These are phyloP conservation scores for Leccinum rimulosum DNA, from an alignment of 768 basidiomycete genomes.

Conservation along the genomic window DNA sequence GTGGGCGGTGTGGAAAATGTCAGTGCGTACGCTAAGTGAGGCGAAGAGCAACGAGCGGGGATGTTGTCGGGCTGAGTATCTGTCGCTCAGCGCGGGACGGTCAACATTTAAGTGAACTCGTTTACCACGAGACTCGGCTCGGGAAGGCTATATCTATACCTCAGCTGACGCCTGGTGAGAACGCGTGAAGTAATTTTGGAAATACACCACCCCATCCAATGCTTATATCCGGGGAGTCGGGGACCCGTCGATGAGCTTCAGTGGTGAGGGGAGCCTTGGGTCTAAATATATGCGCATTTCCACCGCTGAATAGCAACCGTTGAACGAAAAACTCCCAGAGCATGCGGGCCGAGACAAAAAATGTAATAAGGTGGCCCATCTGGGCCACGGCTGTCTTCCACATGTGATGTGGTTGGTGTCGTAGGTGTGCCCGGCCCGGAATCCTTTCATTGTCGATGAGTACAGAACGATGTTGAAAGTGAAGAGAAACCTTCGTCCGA, in stretches of 20 bases:
- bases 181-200: not conserved
- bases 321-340: constrained; percentile 54
- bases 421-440: too few species aligned
- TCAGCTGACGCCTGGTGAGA: not conserved
- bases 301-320: constrained; percentile 69
- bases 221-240: constrained; percentile 47
- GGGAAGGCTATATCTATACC: not conserved
- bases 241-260: constrained; percentile 32
- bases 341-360: too few species aligned
- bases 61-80: not conserved
- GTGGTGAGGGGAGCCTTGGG: constrained; percentile 31
- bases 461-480: too few species aligned
- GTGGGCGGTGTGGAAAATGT: not conserved
- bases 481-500: too few species aligned
- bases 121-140: not conserved
- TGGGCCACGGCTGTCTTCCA: too few species aligned
- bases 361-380: too few species aligned
- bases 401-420: too few species aligned
- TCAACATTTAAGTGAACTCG: not conserved
- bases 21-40: not conserved
- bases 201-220: constrained; percentile 59
- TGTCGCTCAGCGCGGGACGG: not conserved
- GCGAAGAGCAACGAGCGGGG: not conserved
- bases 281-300: constrained; percentile 50
- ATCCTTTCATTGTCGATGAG: too few species aligned